These are phyloP conservation scores for Cytospora schulzeri DNA, from an alignment of 2,329 filamentous ascomycete genomes.

Conservation along the genomic window DNA sequence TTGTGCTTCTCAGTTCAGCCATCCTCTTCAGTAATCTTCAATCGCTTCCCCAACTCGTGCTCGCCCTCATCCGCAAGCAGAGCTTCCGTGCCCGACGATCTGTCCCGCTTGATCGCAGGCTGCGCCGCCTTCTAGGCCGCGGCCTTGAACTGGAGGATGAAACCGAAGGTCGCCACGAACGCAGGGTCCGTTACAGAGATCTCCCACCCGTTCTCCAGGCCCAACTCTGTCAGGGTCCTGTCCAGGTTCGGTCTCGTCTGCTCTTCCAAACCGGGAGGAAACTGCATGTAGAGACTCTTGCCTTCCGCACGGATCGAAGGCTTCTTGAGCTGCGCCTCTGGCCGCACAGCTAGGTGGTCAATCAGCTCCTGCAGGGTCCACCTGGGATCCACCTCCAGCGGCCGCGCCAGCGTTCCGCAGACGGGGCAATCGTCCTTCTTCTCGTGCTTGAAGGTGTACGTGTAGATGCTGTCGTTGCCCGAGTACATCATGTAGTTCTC, in stretches of 20 bases:
- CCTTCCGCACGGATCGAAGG: conserved; percentile 78
- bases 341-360: conserved; percentile 77
- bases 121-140: conserved; percentile 18
- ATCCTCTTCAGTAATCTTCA: neutral
- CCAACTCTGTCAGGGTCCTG: conserved; percentile 75
- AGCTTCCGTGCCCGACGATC: neutral
- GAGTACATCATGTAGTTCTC: conserved; percentile 99
- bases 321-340: conserved; percentile 92
- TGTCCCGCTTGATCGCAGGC: conserved; percentile 7
- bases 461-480: conserved; percentile 93
- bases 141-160: conserved; percentile 53
- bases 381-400: conserved; percentile 69
- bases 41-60: neutral
- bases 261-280: conserved; percentile 78
- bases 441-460: conserved; percentile 94
- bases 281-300: conserved; percentile 89
- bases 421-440: conserved; percentile 94
- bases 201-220: conserved; percentile 77
- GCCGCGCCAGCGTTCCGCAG: conserved; percentile 80
- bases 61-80: neutral
- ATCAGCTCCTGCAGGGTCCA: conserved; percentile 81
- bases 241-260: conserved; percentile 80
- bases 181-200: conserved; percentile 92
- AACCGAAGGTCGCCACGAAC: conserved; percentile 70
- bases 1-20: too few relatives aligned